phyloP scores from a whole-genome alignment of 257 asterid genomes.

The Catharanthus roseus region DNA sequence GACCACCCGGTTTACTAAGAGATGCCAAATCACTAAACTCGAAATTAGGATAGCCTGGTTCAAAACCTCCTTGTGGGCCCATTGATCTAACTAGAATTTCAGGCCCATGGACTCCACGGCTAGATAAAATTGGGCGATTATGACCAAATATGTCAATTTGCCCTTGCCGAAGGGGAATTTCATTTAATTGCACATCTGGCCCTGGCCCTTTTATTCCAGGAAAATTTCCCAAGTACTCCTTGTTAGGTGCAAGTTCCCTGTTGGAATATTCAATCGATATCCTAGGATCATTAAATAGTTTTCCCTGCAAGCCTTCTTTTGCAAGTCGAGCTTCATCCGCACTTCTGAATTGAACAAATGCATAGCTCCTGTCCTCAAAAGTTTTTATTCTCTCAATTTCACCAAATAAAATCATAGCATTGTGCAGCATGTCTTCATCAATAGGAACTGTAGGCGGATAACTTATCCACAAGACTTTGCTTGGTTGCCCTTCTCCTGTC shows the following conservation, averaged over 20 bases:
- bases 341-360: constrained; percentile 91
- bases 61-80: constrained; percentile 56
- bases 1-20: constrained; percentile 49
- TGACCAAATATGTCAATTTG: constrained; percentile 63
- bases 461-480: constrained; percentile 65
- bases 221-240: constrained; percentile 29
- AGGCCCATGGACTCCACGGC: constrained; percentile 55
- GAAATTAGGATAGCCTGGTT: constrained; percentile 37
- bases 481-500: constrained; percentile 49
- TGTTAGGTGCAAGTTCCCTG: constrained; percentile 45
- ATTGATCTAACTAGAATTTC: constrained; percentile 46
- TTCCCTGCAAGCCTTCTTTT: constrained; percentile 90
- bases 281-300: constrained; percentile 83
- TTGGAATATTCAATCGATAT: constrained; percentile 67
- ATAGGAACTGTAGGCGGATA: constrained; percentile 77
- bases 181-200: constrained; percentile 30
- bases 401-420: constrained; percentile 91
- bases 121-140: constrained; percentile 43
- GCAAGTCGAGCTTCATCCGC: constrained; percentile 93
- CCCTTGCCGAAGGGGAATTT: constrained; percentile 50
- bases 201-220: constrained; percentile 54
- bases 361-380: constrained; percentile 58
- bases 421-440: constrained; percentile 93
- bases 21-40: constrained; percentile 42
- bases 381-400: constrained; percentile 88